A percentile compares a stretch with the other conserved stretches of the same genome.
phyloP scores from a whole-genome alignment of 352 stramenopile genomes.

The Phytopythium chamaehyphon region DNA sequence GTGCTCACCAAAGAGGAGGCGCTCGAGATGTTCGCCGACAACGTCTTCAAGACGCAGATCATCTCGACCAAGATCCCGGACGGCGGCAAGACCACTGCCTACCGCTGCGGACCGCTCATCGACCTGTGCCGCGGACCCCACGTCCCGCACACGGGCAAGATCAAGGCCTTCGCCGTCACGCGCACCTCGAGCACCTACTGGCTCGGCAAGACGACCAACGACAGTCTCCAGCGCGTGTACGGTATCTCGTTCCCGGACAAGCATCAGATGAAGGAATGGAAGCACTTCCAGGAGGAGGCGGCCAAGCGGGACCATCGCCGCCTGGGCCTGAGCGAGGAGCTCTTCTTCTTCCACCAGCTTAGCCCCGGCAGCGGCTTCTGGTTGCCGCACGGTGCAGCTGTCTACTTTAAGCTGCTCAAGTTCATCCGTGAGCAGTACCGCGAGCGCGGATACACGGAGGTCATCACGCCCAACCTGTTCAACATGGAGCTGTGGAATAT shows the following conservation, averaged over 20 bases:
- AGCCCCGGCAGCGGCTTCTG: slow-evolving; percentile 96
- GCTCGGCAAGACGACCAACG: slow-evolving; percentile 96
- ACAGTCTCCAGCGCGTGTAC: slow-evolving; percentile 97
- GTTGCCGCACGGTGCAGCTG: slow-evolving; percentile 92
- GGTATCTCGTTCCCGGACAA: slow-evolving; percentile 98
- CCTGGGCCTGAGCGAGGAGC: slow-evolving; percentile 92
- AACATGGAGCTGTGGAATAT: slow-evolving; percentile 98
- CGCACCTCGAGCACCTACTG: slow-evolving; percentile 96
- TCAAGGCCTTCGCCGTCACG: slow-evolving; percentile 95
- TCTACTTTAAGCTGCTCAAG: slow-evolving; percentile 98
- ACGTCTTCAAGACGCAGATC: slow-evolving; percentile 98
- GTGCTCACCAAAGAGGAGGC: slow-evolving; percentile 98
- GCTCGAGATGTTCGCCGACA: slow-evolving; percentile 98
- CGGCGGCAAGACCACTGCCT: slow-evolving; percentile 95
- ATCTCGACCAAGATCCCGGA: slow-evolving; percentile 97
- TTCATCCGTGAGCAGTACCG: slow-evolving; percentile 93
- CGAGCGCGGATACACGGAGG: slow-evolving; percentile 80
- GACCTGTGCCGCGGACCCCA: slow-evolving; percentile 98
- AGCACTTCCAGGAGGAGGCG: slow-evolving; percentile 94
- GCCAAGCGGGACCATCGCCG: slow-evolving; percentile 96
- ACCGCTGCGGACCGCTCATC: slow-evolving; percentile 96
- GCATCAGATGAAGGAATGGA: slow-evolving; percentile 97
- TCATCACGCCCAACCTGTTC: slow-evolving; percentile 98
- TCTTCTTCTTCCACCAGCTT: slow-evolving; percentile 94
- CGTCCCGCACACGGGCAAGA: slow-evolving; percentile 93